phyloP scores from a whole-genome alignment of 495 filamentous ascomycete genomes.

The Hypomontagnella monticulosa region DNA sequence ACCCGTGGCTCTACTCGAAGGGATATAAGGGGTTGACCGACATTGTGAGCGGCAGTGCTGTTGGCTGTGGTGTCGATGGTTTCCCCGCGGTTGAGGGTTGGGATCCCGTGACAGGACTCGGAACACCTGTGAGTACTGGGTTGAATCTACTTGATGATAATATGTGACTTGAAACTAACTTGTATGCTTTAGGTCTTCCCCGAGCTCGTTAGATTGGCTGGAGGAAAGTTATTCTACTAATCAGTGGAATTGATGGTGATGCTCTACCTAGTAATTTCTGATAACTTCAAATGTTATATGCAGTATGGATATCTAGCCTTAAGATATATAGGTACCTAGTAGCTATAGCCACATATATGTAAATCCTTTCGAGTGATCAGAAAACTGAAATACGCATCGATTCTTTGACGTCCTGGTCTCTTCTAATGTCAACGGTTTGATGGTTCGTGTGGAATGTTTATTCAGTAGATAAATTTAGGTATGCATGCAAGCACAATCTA shows the following conservation, averaged over 20 bases:
- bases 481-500: too few species aligned
- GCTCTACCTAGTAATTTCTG: not conserved
- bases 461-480: too few species aligned
- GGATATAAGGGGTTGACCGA: constrained; percentile 69
- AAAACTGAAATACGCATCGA: too few species aligned
- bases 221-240: constrained; percentile 28
- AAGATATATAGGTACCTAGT: too few species aligned
- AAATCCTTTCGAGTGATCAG: too few species aligned
- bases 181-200: constrained; percentile 19
- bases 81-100: constrained; percentile 53
- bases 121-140: constrained; percentile 48
- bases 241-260: not conserved
- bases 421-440: too few species aligned
- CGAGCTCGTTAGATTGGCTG: constrained; percentile 31
- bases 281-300: too few species aligned
- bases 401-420: too few species aligned
- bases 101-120: constrained; percentile 60
- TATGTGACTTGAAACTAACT: not conserved
- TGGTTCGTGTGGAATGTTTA: too few species aligned
- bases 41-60: constrained; percentile 66
- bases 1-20: constrained; percentile 74
- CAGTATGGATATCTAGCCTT: not conserved
- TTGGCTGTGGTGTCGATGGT: constrained; percentile 65
- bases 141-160: not conserved
- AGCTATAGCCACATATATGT: too few species aligned